Percentiles rank a stretch among this genome's conserved stretches.
phyloP scores from a whole-genome alignment of 345 rosid genomes.

The Cardamine chenopodiifolia region DNA sequence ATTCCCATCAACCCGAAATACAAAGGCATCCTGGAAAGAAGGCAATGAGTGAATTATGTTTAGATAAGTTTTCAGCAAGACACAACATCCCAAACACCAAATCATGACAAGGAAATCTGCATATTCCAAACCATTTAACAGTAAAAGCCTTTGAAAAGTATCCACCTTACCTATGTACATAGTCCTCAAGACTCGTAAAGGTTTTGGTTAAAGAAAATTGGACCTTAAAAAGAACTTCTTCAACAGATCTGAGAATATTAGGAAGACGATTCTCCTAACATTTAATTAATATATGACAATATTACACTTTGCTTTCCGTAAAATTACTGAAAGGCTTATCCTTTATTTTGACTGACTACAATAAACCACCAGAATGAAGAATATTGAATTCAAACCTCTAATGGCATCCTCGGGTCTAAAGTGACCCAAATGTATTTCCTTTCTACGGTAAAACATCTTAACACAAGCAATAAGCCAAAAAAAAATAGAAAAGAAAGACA shows the following conservation, averaged over 20 bases:
- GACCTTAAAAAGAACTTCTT: neutral
- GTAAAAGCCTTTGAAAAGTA: conserved; percentile 5
- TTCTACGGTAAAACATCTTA: neutral
- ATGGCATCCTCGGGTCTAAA: neutral
- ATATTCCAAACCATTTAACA: neutral
- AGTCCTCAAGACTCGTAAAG: conserved; percentile 1
- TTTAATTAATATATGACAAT: neutral
- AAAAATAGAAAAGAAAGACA: neutral
- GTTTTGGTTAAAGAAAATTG: neutral
- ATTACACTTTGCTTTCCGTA: neutral
- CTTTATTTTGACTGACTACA: neutral
- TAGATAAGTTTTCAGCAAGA: conserved; percentile 2
- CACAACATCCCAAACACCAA: conserved; percentile 11
- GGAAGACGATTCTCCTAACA: neutral
- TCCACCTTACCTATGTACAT: neutral
- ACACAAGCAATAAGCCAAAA: neutral
- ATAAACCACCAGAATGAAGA: neutral
- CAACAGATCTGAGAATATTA: neutral
- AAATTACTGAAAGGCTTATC: neutral
- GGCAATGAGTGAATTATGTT: neutral
- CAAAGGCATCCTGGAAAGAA: conserved; percentile 72
- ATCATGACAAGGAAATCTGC: neutral
- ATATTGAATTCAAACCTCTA: neutral
- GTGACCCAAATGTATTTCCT: neutral
- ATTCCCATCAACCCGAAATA: conserved; percentile 75